Base-by-base conservation (phyloP, 345 rosid species). In the Lepidium africanum region DNA sequence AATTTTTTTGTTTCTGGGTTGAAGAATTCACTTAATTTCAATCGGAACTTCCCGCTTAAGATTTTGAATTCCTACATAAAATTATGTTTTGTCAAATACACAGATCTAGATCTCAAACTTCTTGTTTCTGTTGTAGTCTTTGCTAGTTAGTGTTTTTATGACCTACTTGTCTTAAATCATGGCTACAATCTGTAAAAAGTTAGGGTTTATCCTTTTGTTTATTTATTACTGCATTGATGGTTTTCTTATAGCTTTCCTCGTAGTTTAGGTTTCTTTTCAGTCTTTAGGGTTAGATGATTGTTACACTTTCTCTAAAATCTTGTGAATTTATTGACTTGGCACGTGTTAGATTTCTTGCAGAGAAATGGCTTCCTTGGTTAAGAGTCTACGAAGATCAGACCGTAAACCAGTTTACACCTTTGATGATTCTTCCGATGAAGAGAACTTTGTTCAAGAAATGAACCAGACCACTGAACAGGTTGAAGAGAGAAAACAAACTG, bases 311-410 rank as follows among this genome's bases (percentile, higher is more conserved):
- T 40, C 46, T 37, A 30, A 12, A 38, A 9, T 2, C 0, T 17
- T 27, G 21, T 30, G 4, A 45, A n/a, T 17, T 12, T 32, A 39
- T 14, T 39, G 40, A 38, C 32, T 60, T 54, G 39, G 35, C 33
- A 30, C 33, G 33, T 49, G 52, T 59, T 58, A n/a, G n/a, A n/a
- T n/a, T 10, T 68, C 63, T 74, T 78, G 81, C 85, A 88, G 93
- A 82, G 21, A 84, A 33, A 92, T 92, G 98, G 86, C 86, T 78
- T 84, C 85, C 83, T 79, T 85, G 76, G 81, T 79, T 32, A 96
- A 85, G 74, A 82, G 33, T 85, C 83, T 85, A 4, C 88, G 97
- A 61, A 77, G 97, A 76, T 81, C 96, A 43, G 90, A 81, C 40
- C 80, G 87, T 59, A 85, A 47, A 74, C 93, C 90, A 13, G 12